Evolutionary conservation across 164 flowering plant genomes (phyloP).

Genomic region (Tinospora cordifolia): DNA sequence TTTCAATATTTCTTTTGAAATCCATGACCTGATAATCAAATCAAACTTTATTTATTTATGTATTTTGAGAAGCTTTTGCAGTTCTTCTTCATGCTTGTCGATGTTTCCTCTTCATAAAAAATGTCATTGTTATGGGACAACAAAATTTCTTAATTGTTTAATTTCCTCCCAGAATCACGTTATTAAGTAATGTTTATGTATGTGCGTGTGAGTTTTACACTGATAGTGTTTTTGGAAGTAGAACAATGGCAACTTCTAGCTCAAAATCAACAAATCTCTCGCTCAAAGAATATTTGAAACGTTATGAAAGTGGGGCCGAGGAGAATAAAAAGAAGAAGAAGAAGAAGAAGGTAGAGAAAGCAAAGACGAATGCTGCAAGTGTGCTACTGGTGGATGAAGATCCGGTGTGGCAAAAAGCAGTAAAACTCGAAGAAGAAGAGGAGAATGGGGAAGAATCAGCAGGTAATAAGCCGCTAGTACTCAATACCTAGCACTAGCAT

Average conservation of each 20-base stretch:
- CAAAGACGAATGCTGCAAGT: slow-evolving; percentile 24
- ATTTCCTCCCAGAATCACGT: background rate
- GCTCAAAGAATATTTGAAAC: slow-evolving; percentile 64
- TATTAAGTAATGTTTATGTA: background rate
- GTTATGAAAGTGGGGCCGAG: slow-evolving; percentile 37
- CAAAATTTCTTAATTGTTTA: no score
- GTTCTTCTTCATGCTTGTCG: no score
- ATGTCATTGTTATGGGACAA: no score
- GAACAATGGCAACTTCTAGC: slow-evolving; percentile 30
- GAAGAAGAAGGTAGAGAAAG: slow-evolving; percentile 42
- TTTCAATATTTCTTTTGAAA: no score
- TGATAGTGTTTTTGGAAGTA: background rate
- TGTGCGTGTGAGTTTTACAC: background rate
- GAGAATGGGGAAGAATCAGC: slow-evolving; percentile 41
- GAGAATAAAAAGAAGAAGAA: slow-evolving; percentile 30
- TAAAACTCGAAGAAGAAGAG: slow-evolving; percentile 44
- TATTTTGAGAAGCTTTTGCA: no score
- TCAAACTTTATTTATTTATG: no score
- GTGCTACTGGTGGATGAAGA: slow-evolving; percentile 80
- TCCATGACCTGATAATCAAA: no score
- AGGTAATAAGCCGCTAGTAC: slow-evolving; percentile 27
- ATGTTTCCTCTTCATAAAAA: no score
- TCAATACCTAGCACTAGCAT: background rate
- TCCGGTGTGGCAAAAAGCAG: slow-evolving; percentile 80
- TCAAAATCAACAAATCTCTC: slow-evolving; percentile 25